These are phyloP conservation scores for Xerocomus brunneocitrinus DNA, from an alignment of 768 basidiomycete genomes.

Conservation along the genomic window DNA sequence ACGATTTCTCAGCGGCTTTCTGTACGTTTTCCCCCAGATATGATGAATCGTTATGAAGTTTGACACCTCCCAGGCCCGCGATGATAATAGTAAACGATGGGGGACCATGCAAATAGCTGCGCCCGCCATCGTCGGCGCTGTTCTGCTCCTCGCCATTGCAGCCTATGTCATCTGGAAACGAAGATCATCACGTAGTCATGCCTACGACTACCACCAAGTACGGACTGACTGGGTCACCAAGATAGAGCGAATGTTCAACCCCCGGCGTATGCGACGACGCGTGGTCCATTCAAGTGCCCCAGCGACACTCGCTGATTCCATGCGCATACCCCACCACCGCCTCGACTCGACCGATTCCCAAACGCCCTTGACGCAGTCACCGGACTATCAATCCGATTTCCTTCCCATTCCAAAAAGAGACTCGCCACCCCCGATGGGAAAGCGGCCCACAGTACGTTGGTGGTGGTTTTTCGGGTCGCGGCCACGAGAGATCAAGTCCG, in stretches of 20 bases:
- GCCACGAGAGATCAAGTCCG: slow-evolving; percentile 22
- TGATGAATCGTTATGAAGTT: not conserved
- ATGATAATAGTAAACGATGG: slow-evolving; percentile 15
- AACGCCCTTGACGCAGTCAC: slow-evolving; percentile 19
- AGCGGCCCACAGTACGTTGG: slow-evolving; percentile 16
- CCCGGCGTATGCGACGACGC: slow-evolving; percentile 12
- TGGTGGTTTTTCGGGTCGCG: slow-evolving; percentile 24
- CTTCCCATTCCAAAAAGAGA: slow-evolving; percentile 6
- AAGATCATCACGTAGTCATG: slow-evolving; percentile 2
- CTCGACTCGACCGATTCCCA: slow-evolving; percentile 27
- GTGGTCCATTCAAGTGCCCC: slow-evolving; percentile 11
- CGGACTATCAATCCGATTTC: slow-evolving; percentile 2
- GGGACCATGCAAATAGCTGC: slow-evolving; percentile 30
- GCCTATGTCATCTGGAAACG: slow-evolving; percentile 25
- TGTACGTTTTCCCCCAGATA: slow-evolving; percentile 12
- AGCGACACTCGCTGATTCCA: slow-evolving; percentile 24
- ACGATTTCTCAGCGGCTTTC: slow-evolving; percentile 13
- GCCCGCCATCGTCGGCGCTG: slow-evolving; percentile 33
- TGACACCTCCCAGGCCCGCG: slow-evolving; percentile 14
- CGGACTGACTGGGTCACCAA: slow-evolving; percentile 12
- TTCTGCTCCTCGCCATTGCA: slow-evolving; percentile 22
- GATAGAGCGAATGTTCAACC: slow-evolving; percentile 14
- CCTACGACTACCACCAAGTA: slow-evolving; percentile 12
- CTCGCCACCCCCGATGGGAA: slow-evolving; percentile 4
- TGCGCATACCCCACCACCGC: slow-evolving; percentile 15